phyloP scores from a whole-genome alignment of 2,329 filamentous ascomycete genomes.

The Arthrobotrys conoides region DNA sequence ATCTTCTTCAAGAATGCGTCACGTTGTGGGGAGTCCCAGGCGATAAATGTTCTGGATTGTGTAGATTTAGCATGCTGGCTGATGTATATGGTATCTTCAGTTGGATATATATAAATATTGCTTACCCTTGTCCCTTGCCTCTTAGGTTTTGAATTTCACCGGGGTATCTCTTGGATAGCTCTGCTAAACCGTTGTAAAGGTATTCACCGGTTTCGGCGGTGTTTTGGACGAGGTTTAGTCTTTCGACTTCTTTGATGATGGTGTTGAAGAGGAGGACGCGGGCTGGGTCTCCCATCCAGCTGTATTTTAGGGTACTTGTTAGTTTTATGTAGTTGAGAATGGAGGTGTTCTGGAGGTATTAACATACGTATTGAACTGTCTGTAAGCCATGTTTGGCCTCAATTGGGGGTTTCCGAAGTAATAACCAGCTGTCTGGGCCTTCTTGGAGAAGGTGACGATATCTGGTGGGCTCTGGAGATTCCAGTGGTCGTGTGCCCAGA shows the following conservation, averaged over 20 bases:
- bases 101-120: neutral
- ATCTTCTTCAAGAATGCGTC: conserved; percentile 84
- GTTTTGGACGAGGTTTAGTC: conserved; percentile 81
- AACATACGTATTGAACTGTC: conserved; percentile 90
- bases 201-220: conserved; percentile 83
- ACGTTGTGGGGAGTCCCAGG: conserved; percentile 85
- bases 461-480: conserved; percentile 82
- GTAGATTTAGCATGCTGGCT: neutral
- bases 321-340: neutral
- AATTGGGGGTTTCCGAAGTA: conserved; percentile 86
- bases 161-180: conserved; percentile 79
- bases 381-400: conserved; percentile 91
- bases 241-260: conserved; percentile 85
- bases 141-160: conserved; percentile 84
- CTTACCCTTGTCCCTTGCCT: conserved; percentile 81
- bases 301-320: conserved; percentile 6
- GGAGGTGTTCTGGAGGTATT: neutral
- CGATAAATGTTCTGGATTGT: conserved; percentile 79
- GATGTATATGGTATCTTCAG: neutral
- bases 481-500: conserved; percentile 99
- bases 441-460: conserved; percentile 96
- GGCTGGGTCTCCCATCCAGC: conserved; percentile 92
- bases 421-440: conserved; percentile 93
- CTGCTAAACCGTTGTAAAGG: conserved; percentile 79
- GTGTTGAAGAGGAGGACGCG: conserved; percentile 87